Conservation (phyloP, 192 early-diverging fungal genomes). For the Kickxella alabastrina region DNA sequence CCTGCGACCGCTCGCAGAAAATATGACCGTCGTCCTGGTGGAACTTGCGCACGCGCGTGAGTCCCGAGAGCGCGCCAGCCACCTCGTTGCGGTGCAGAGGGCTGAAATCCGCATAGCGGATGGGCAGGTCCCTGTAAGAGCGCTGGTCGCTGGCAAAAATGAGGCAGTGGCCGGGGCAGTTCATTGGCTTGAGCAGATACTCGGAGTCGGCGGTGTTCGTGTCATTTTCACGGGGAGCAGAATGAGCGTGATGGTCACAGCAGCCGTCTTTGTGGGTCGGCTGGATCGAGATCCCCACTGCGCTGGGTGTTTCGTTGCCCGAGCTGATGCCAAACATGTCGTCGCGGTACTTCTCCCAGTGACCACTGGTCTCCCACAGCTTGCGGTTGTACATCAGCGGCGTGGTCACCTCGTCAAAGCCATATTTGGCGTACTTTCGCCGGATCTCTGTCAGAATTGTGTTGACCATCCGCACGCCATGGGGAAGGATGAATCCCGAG, state of each 20-base stretch:
- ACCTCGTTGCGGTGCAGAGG: constrained; percentile 92
- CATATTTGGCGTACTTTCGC: constrained; percentile 68
- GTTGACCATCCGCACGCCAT: constrained; percentile 78
- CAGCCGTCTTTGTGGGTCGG: constrained; percentile 3
- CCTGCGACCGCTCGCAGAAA: constrained; percentile 82
- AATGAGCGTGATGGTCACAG: constrained; percentile 29
- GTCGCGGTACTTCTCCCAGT: constrained; percentile 95
- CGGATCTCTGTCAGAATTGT: constrained; percentile 71
- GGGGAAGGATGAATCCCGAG: constrained; percentile 72
- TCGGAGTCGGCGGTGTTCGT: constrained; percentile 33
- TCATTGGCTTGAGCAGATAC: constrained; percentile 96
- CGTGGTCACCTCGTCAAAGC: constrained; percentile 86
- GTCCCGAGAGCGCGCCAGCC: constrained; percentile 81
- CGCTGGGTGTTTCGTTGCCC: too few species aligned
- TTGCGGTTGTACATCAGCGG: constrained; percentile 90
- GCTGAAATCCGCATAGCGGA: constrained; percentile 89
- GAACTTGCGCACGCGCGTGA: constrained; percentile 90
- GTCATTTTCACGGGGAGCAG: not conserved
- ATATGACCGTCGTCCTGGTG: constrained; percentile 98
- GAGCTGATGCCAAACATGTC: constrained; percentile 78
- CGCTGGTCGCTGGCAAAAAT: constrained; percentile 76
- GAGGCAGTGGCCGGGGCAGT: constrained; percentile 95
- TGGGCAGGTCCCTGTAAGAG: constrained; percentile 85
- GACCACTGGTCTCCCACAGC: constrained; percentile 89
- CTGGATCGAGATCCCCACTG: constrained; percentile 2